These are phyloP conservation scores for Coelastrella sp. DNA, from an alignment of 139 green algal genomes.

Conservation along the genomic window DNA sequence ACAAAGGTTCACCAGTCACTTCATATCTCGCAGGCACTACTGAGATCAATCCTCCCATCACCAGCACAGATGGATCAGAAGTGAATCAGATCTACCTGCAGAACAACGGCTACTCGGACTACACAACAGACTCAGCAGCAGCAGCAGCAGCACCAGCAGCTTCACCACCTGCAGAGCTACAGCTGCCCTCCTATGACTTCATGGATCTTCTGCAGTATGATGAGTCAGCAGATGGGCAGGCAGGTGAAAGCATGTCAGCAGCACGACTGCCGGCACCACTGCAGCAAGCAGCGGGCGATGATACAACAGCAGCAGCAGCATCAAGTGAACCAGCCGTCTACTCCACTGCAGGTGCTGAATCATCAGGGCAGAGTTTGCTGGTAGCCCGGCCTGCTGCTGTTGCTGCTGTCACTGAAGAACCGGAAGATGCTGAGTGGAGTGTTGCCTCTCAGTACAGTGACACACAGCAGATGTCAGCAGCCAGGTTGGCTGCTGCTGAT, in stretches of 20 bases:
- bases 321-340: background rate
- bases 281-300: too few species aligned
- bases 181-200: background rate
- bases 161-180: background rate
- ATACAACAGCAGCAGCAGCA: background rate
- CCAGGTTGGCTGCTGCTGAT: too few species aligned
- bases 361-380: background rate
- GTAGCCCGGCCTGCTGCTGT: background rate
- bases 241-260: too few species aligned
- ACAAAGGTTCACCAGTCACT: background rate
- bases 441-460: slow-evolving; percentile 27
- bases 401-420: background rate
- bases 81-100: background rate
- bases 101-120: background rate
- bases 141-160: background rate
- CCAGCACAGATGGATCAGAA: background rate
- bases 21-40: background rate
- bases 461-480: background rate
- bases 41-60: background rate
- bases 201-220: background rate
- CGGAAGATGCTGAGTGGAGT: background rate
- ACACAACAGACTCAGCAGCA: background rate
- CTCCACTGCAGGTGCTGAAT: background rate
- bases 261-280: too few species aligned
- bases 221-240: too few species aligned